Conservation (phyloP, 371 early-diverging fungal species). For the Mortierella sp. region DNA sequence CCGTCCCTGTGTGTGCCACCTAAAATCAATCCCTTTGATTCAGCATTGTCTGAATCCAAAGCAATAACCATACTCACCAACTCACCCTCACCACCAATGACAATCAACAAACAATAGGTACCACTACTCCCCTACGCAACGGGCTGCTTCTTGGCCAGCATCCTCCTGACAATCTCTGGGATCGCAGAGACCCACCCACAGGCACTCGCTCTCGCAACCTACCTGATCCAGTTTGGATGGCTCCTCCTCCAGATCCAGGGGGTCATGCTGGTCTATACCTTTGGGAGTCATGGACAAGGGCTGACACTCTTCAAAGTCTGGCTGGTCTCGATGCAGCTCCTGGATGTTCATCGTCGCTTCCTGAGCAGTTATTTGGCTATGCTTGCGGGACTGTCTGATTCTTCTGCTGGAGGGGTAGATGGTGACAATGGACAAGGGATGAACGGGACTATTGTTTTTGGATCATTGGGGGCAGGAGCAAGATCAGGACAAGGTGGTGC, state of each 20-base stretch:
- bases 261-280: conserved; percentile 18
- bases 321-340: conserved; percentile 33
- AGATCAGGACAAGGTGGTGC: neutral
- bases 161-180: conserved; percentile 46
- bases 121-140: conserved; percentile 50
- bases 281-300: conserved; percentile 30
- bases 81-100: neutral
- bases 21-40: too few species aligned
- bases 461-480: neutral
- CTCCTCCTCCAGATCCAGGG: conserved; percentile 49
- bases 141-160: conserved; percentile 48
- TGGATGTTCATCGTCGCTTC: conserved; percentile 47
- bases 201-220: conserved; percentile 37
- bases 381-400: neutral
- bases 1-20: too few species aligned
- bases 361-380: conserved; percentile 11
- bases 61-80: neutral
- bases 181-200: conserved; percentile 54
- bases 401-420: neutral
- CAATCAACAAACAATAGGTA: conserved; percentile 21
- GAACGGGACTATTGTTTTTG: neutral
- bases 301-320: conserved; percentile 39
- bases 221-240: conserved; percentile 50
- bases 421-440: neutral
- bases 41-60: too few species aligned